These are phyloP conservation scores for Peniophora sp. DNA, from an alignment of 1,284 basidiomycete genomes.

Conservation along the genomic window DNA sequence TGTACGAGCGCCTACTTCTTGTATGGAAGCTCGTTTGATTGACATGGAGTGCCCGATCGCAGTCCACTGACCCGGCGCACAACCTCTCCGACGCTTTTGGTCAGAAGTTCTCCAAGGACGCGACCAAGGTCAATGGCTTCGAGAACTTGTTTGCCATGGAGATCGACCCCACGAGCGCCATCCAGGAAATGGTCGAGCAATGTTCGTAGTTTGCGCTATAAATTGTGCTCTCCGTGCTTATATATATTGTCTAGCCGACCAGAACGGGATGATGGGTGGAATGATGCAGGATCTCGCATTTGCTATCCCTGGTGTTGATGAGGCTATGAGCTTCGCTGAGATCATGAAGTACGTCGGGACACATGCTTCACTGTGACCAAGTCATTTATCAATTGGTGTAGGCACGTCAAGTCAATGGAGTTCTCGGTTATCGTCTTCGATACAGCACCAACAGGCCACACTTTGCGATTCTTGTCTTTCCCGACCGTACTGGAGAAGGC, in stretches of 20 bases:
- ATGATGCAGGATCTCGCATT: constrained; percentile 99
- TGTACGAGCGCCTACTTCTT: constrained; percentile 41
- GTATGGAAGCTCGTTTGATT: not conserved
- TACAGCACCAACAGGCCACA: constrained; percentile 97
- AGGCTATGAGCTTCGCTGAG: constrained; percentile 99
- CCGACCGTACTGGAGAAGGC: constrained; percentile 97
- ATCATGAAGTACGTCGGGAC: constrained; percentile 89
- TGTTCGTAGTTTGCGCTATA: constrained; percentile 43
- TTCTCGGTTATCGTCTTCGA: constrained; percentile 99
- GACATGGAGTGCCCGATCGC: not conserved
- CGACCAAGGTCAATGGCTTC: constrained; percentile 98
- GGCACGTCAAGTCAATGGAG: constrained; percentile 99
- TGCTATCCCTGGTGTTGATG: constrained; percentile 98
- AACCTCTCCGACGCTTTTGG: constrained; percentile 98
- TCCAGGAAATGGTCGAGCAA: constrained; percentile 99
- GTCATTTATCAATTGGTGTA: constrained; percentile 22
- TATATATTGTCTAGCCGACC: constrained; percentile 55
- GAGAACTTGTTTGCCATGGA: constrained; percentile 98
- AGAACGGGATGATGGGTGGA: constrained; percentile 92
- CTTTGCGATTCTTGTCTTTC: constrained; percentile 96
- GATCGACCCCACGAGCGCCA: constrained; percentile 94
- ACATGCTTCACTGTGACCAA: not conserved
- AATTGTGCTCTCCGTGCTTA: not conserved
- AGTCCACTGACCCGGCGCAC: constrained; percentile 95
- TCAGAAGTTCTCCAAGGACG: constrained; percentile 99